Conservation (phyloP, 2,329 filamentous ascomycete species). For the Nemania abortiva region DNA sequence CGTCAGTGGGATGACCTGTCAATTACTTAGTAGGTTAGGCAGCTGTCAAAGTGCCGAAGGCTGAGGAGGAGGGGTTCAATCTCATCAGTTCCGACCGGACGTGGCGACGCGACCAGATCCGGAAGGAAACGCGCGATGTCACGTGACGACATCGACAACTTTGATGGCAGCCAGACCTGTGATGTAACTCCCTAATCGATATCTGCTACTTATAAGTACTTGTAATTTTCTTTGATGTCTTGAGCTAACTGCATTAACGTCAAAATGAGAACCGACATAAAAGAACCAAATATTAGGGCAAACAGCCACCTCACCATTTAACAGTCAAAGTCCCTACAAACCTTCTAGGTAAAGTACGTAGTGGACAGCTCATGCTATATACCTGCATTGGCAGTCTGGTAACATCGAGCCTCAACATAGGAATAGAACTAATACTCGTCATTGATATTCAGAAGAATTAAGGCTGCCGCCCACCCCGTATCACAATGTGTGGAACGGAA, state of each 20-base stretch:
- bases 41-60: no score
- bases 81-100: not conserved
- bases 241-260: no score
- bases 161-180: no score
- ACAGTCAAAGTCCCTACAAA: no score
- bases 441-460: not conserved
- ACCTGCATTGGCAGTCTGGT: not conserved
- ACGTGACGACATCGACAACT: conserved; percentile 38
- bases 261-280: not conserved
- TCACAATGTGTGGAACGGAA: not conserved
- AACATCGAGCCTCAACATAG: not conserved
- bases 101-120: conserved; percentile 39
- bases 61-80: not conserved
- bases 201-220: not conserved
- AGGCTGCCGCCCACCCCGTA: not conserved
- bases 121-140: conserved; percentile 41
- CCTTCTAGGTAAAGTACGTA: not conserved
- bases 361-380: not conserved
- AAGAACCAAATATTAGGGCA: not conserved
- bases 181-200: not conserved
- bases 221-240: not conserved
- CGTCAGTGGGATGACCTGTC: no score
- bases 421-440: not conserved
- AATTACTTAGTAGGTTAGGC: no score
- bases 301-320: not conserved